Evolutionary conservation across 1,284 basidiomycete species (phyloP).

Genomic region (Takashimella tepidaria): DNA sequence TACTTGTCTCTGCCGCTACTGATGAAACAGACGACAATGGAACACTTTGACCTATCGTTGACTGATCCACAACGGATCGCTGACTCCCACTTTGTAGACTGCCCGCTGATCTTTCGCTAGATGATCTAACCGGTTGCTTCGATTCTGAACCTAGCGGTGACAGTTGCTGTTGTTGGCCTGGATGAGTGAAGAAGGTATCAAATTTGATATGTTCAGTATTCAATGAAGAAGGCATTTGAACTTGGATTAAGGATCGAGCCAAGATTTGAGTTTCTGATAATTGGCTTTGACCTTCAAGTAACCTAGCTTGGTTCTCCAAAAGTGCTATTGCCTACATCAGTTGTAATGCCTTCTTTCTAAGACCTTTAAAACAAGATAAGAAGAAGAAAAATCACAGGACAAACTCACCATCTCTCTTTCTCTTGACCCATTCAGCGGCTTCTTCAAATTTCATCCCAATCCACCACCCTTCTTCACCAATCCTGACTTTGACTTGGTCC

Average conservation of each 20-base stretch:
- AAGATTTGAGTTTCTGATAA: background rate
- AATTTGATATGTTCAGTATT: constrained; percentile 2
- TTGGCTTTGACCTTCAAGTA: constrained; percentile 14
- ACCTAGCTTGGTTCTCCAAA: constrained; percentile 22
- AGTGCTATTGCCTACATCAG: too few relatives aligned
- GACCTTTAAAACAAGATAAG: too few relatives aligned
- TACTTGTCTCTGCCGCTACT: background rate
- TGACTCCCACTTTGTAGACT: background rate
- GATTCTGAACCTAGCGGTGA: background rate
- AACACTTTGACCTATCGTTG: too few relatives aligned
- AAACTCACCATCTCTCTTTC: constrained; percentile 30
- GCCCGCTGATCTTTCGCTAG: background rate
- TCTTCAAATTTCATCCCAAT: constrained; percentile 40
- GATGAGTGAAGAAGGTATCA: constrained; percentile 9
- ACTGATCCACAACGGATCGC: background rate
- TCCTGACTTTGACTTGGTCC: background rate
- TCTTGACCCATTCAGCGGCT: constrained; percentile 28
- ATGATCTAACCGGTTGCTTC: background rate
- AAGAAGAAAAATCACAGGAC: too few relatives aligned
- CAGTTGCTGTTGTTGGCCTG: background rate
- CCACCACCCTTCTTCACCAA: constrained; percentile 24
- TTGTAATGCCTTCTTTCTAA: too few relatives aligned
- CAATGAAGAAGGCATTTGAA: background rate
- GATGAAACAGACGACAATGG: background rate
- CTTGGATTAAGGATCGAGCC: background rate